phyloP scores from a whole-genome alignment of 176 grass and related monocot species.

The Oryza glaberrima region DNA sequence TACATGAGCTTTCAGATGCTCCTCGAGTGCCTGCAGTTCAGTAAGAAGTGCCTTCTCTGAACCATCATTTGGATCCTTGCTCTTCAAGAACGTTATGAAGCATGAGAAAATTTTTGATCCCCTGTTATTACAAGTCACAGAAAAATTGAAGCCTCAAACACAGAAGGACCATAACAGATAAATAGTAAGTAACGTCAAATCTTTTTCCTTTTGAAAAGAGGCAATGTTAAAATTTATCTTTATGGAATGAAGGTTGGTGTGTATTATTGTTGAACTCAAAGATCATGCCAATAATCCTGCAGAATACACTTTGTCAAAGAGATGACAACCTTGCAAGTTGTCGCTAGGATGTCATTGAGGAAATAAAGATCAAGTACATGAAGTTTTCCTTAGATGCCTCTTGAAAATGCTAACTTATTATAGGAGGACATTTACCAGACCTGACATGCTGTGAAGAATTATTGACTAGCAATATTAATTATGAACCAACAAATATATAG shows the following conservation, averaged over 20 bases:
- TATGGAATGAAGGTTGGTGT: neutral
- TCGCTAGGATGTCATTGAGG: neutral
- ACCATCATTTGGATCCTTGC: conserved; percentile 80
- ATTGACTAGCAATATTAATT: neutral
- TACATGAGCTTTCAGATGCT: conserved; percentile 86
- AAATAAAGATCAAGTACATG: neutral
- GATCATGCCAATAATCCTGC: neutral
- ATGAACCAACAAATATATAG: neutral
- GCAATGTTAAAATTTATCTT: neutral
- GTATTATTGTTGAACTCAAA: neutral
- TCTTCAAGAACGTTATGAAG: conserved; percentile 81
- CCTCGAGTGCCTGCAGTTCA: conserved; percentile 71
- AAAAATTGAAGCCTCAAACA: neutral
- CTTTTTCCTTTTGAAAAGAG: neutral
- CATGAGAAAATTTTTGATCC: conserved; percentile 83
- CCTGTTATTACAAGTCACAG: conserved; percentile 48
- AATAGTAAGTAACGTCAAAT: neutral
- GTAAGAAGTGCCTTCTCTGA: conserved; percentile 63
- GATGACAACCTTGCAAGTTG: neutral
- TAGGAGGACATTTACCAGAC: neutral
- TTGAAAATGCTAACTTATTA: neutral
- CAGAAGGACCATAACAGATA: neutral
- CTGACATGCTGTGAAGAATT: neutral
- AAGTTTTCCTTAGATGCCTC: neutral
- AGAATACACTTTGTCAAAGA: neutral